These are phyloP conservation scores for Diplodia seriata DNA, from an alignment of 2,329 filamentous ascomycete genomes.

Conservation along the genomic window DNA sequence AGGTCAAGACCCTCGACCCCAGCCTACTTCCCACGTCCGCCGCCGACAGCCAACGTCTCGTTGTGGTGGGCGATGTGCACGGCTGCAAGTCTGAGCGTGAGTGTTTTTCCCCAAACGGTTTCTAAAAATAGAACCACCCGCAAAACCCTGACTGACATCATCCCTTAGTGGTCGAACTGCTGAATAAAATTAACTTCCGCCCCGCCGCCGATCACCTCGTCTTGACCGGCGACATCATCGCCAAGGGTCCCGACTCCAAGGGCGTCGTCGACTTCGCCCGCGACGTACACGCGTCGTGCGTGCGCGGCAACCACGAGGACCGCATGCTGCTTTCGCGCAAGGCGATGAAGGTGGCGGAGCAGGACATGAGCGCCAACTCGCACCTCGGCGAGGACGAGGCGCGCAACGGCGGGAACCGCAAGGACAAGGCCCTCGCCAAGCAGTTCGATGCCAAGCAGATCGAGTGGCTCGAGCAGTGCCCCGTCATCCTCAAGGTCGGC, in stretches of 20 bases:
- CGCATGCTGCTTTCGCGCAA: conserved; percentile 73
- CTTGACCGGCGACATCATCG: conserved; percentile 59
- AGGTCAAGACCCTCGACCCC: conserved; percentile 58
- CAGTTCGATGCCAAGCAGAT: conserved; percentile 67
- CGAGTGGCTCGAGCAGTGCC: conserved; percentile 72
- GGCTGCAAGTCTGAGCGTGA: conserved; percentile 75
- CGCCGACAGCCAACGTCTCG: conserved; percentile 63
- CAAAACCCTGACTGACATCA: not conserved
- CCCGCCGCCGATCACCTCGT: conserved; percentile 58
- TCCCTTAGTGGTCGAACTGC: conserved; percentile 60
- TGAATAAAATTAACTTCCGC: conserved; percentile 71
- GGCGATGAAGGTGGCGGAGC: conserved; percentile 33
- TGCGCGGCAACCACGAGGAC: conserved; percentile 94
- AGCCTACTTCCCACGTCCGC: conserved; percentile 52
- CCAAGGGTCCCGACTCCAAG: conserved; percentile 83
- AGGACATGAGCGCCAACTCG: conserved; percentile 45
- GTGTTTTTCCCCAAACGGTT: conserved; percentile 39
- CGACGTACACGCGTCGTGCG: conserved; percentile 74
- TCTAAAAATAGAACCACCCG: not conserved
- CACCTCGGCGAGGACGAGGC: conserved; percentile 47
- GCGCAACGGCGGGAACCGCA: conserved; percentile 50
- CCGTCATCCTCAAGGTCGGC: conserved; percentile 80
- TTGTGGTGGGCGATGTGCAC: conserved; percentile 92
- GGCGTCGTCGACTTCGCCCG: conserved; percentile 81
- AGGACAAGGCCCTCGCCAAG: conserved; percentile 49